Evolutionary conservation across 768 basidiomycete genomes (phyloP).

Genomic region (Coprinellus micaceus): DNA sequence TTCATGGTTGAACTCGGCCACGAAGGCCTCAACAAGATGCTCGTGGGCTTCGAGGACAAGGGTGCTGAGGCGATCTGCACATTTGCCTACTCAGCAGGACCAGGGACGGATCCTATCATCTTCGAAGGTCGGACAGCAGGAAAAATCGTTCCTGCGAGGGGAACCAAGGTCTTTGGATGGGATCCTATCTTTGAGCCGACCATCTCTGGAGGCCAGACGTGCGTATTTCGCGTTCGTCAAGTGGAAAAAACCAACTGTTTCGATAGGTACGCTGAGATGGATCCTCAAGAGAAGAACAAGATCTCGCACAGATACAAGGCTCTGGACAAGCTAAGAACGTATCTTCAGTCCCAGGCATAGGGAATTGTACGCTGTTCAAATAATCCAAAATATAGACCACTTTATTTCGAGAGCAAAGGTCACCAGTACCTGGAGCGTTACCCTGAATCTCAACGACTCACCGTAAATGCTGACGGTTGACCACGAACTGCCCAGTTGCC

Average conservation of each 20-base stretch:
- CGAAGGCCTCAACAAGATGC: constrained; percentile 83
- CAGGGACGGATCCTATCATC: constrained; percentile 68
- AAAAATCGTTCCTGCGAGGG: constrained; percentile 82
- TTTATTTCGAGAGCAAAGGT: too few relatives aligned
- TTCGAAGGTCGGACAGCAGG: constrained; percentile 87
- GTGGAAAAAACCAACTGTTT: too few relatives aligned
- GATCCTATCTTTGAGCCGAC: constrained; percentile 82
- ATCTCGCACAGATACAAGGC: constrained; percentile 74
- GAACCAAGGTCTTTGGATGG: constrained; percentile 83
- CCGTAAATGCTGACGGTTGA: too few relatives aligned
- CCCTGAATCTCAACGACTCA: too few relatives aligned
- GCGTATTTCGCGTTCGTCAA: too few relatives aligned
- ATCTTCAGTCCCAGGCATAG: constrained; percentile 35
- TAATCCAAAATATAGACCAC: too few relatives aligned
- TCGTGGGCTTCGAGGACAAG: constrained; percentile 70
- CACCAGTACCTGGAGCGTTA: too few relatives aligned
- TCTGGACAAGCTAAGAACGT: constrained; percentile 59
- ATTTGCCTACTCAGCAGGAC: constrained; percentile 89
- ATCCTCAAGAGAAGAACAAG: constrained; percentile 59
- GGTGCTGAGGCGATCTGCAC: constrained; percentile 91
- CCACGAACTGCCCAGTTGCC: too few relatives aligned
- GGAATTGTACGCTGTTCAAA: too few relatives aligned
- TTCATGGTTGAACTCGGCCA: constrained; percentile 84
- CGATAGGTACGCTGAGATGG: constrained; percentile 74
- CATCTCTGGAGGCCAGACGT: too few relatives aligned